Evolutionary conservation across 1,139 yeast species (phyloP).

Genomic region (Lodderomyces jiufengensis): DNA sequence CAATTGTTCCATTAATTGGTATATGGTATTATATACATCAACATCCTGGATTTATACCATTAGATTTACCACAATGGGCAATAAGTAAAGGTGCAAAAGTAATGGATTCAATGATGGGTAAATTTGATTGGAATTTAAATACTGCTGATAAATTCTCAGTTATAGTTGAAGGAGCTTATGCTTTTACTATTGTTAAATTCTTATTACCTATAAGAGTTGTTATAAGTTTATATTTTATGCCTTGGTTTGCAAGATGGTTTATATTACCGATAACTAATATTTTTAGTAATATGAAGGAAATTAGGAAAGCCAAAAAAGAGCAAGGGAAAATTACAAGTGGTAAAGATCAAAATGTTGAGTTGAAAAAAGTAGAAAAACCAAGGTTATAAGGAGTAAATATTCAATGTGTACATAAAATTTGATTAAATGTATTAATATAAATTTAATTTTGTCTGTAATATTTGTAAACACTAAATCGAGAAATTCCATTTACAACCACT

Average conservation of each 20-base stretch:
- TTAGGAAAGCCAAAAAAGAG: conserved; percentile 9
- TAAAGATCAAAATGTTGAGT: conserved; percentile 8
- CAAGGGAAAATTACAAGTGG: conserved; percentile 6
- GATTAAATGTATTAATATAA: no score
- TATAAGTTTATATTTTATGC: conserved; percentile 57
- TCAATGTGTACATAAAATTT: no score
- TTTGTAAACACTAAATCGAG: no score
- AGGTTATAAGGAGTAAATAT: conserved; percentile 24
- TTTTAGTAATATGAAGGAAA: conserved; percentile 20
- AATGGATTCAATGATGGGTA: conserved; percentile 44
- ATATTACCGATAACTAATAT: conserved; percentile 50
- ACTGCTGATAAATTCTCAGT: conserved; percentile 54
- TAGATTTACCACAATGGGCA: conserved; percentile 67
- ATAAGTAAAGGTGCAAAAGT: conserved; percentile 58
- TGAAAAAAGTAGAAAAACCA: conserved; percentile 29
- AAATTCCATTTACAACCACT: no score
- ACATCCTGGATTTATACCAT: conserved; percentile 34
- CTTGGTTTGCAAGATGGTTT: conserved; percentile 60
- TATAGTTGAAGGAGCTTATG: conserved; percentile 81
- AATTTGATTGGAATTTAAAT: conserved; percentile 34
- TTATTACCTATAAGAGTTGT: conserved; percentile 58
- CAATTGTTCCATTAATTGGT: conserved; percentile 72
- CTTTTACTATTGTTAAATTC: conserved; percentile 75
- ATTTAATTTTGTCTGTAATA: no score
- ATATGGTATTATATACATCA: conserved; percentile 74